These are phyloP conservation scores for Fagopyrum homotropicum DNA, from an alignment of 148 eudicot genomes.

Conservation along the genomic window DNA sequence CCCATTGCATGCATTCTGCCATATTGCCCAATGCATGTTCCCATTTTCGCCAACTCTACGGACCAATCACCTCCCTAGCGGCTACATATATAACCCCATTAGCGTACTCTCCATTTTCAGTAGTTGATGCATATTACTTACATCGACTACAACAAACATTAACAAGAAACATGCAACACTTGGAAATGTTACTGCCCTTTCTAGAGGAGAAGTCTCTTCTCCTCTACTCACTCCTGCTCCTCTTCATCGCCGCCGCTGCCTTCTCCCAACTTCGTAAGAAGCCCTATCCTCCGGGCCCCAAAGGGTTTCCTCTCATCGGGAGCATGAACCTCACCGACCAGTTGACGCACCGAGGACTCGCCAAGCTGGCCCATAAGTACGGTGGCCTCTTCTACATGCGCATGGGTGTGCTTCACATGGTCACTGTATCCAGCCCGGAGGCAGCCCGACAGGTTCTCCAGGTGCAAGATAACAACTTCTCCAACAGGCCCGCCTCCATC, in stretches of 20 bases:
- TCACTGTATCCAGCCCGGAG: conserved; percentile 41
- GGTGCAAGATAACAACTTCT: conserved; percentile 55
- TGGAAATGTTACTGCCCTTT: too few species aligned
- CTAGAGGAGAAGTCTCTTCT: too few species aligned
- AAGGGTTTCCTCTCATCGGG: conserved; percentile 52
- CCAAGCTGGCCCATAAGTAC: conserved; percentile 25
- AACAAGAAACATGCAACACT: too few species aligned
- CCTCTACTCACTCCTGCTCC: conserved; percentile 16
- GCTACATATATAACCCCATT: too few species aligned
- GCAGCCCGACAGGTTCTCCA: conserved; percentile 66
- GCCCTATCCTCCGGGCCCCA: conserved; percentile 53
- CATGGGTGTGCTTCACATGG: conserved; percentile 54
- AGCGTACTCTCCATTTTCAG: too few species aligned
- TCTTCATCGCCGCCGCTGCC: conserved; percentile 16
- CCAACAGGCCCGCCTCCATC: conserved; percentile 56
- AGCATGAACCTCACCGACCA: conserved; percentile 68
- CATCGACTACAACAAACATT: too few species aligned
- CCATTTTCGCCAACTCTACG: too few species aligned
- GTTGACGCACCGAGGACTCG: conserved; percentile 43
- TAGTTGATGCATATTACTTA: too few species aligned
- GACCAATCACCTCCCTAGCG: too few species aligned
- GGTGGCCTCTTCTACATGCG: conserved; percentile 54
- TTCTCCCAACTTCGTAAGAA: conserved; percentile 21
- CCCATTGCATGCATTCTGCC: too few species aligned
- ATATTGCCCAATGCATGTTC: too few species aligned